Evolutionary conservation across 176 grass and related monocot species (phyloP), one percentile per base, ranked within the genome.

Genomic region (Eragrostis curvula): DNA sequence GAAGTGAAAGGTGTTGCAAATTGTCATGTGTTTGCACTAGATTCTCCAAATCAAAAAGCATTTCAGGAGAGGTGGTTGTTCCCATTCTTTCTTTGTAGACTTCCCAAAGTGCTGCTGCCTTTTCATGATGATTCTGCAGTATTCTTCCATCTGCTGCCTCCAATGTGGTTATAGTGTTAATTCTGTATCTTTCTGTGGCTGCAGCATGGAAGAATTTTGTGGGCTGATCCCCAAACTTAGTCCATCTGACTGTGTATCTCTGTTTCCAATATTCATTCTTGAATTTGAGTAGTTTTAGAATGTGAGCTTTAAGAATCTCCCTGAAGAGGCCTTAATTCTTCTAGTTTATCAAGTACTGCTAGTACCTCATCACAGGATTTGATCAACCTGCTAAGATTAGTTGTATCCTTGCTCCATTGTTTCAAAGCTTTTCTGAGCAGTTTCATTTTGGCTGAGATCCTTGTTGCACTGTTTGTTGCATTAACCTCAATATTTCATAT

Each of bases 31-130:
- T 15, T 6, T 16, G 1, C 1, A 56, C 11, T 9, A 62, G 24
- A 3, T 62, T 3, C 1, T 62, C 59, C 3, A 62, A 13, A 5
- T 64, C 5, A 8, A 32, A 64, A 5, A 17, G 12, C 27, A 64
- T 64, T 2, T 7, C 11, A 2, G 60, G 25, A 0, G 6, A 5
- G 0, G 1, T 2, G 1, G 25, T 32, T 5, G 3, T 0, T 0
- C 60, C 60, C 60, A 64, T 64, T 32, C 60, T 64, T 2, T 32
- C 7, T 4, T 32, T 64, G 5, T 64, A 64, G 0, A 3, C 2
- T 3, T 0, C 28, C 60, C 11, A 64, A 0, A 64, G 4, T 0
- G 32, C 0, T 1, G 60, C 12, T 1, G 60, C 27, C 5, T 64
- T 64, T 0, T 29, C 28, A 7, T 64, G 11, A 13, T 64, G 60